Base-by-base conservation (phyloP, 805 yeast species). In the Priceomyces medius region DNA sequence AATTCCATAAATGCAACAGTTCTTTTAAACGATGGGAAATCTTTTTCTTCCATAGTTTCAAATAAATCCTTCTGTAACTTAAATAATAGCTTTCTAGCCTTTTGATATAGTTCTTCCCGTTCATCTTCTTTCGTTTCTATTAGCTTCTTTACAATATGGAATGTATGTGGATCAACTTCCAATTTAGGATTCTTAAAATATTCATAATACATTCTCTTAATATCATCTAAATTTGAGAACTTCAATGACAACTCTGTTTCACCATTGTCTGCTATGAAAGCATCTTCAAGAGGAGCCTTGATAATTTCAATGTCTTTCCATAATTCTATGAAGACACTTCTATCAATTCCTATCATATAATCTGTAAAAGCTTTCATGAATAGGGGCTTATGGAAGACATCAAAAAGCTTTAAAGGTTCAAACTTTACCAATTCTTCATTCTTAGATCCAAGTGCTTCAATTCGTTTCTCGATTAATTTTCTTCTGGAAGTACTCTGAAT, bases 231-330 rank as follows among this genome's bases (percentile, higher is more conserved):
- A 37, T 75, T 79, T 0, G 77, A 59, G 37, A 74, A 63, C 42
- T 73, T 78, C 10, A 67, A 51, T 2, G 68, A 64, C 44, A 74
- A 55, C 28, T 50, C 60, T 37, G 59, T 55, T 17, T 51, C 56
- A 1, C 58, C 62, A 33, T 56, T 54, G 17, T 63, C 56, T 31
- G 63, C 60, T 4, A 55, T 41, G 18, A 54, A 42, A 17, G 54
- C 31, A 43, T 76, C 85, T 46, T 81, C 87, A 13, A 89, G 59
- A 0, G 97, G 96, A 37, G 85, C 85, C 50, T 80, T 79, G 28
- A 87, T 73, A 0, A 76, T 69, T 45, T 87, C 85, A 2, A 88
- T 83, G 2, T 77, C 73, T 3, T 76, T 56, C 88, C 89, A 85
- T 45, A 79, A 80, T 33, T 81, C 81, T 3, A 88, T 53, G 20